Conservation (phyloP, 345 rosid species). For the Geranium rotundifolium region DNA sequence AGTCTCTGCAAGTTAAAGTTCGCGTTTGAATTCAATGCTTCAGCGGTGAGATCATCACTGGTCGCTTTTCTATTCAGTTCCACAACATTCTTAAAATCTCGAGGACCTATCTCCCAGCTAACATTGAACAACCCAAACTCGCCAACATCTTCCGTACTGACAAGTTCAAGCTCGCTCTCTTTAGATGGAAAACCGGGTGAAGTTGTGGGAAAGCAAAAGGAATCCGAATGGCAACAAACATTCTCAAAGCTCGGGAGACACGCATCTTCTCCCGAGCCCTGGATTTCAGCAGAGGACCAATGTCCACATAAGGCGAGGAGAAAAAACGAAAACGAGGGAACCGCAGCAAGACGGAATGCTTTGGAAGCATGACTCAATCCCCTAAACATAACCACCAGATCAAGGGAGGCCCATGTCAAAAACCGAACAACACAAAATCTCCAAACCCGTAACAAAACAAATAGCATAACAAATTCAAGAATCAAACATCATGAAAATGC, state of each 20-base stretch:
- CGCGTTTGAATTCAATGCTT: slow-evolving; percentile 15
- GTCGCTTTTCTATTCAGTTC: slow-evolving; percentile 29
- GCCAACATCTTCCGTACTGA: slow-evolving; percentile 30
- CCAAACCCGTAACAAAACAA: neutral
- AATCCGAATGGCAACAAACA: slow-evolving; percentile 38
- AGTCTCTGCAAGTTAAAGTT: slow-evolving; percentile 36
- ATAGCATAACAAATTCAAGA: neutral
- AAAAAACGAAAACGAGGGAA: slow-evolving; percentile 45
- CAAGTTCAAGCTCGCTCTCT: slow-evolving; percentile 11
- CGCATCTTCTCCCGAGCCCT: slow-evolving; percentile 24
- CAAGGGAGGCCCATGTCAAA: neutral
- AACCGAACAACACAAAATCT: neutral
- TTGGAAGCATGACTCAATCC: slow-evolving; percentile 24
- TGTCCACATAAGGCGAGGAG: slow-evolving; percentile 28
- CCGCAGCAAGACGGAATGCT: slow-evolving; percentile 31
- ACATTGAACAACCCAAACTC: slow-evolving; percentile 37
- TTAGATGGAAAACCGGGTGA: slow-evolving; percentile 26
- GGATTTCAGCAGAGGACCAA: slow-evolving; percentile 31
- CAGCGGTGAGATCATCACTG: slow-evolving; percentile 14
- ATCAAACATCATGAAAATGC: neutral
- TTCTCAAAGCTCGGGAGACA: slow-evolving; percentile 20
- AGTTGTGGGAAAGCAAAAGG: slow-evolving; percentile 61
- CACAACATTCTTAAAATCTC: slow-evolving; percentile 22
- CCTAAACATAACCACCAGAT: slow-evolving; percentile 19
- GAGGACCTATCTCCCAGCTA: slow-evolving; percentile 47